phyloP scores from a whole-genome alignment of 1,284 basidiomycete genomes.

The Apiotrichum montevideense region DNA sequence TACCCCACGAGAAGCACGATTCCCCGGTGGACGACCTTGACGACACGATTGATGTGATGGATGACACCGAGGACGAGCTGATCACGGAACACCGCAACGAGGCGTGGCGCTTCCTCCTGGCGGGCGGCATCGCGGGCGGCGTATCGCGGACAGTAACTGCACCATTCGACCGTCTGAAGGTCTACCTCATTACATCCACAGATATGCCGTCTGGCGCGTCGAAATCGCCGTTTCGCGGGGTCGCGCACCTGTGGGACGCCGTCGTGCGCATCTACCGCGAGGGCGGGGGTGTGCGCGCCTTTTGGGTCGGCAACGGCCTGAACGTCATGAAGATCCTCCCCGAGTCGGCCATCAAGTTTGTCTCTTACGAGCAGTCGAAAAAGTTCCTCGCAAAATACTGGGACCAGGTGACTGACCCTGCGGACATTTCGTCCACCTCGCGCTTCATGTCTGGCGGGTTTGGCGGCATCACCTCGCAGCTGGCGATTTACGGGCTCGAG shows the following conservation, averaged over 20 bases:
- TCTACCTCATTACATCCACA: constrained; percentile 85
- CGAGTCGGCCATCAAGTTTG: constrained; percentile 98
- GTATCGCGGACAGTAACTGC: constrained; percentile 95
- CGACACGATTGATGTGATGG: constrained; percentile 49
- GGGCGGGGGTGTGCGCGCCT: constrained; percentile 75
- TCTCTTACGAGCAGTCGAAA: constrained; percentile 92
- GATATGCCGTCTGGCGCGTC: constrained; percentile 20
- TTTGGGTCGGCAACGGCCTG: constrained; percentile 72
- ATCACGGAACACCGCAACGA: constrained; percentile 63
- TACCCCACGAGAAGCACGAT: constrained; percentile 34
- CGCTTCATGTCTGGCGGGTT: constrained; percentile 93
- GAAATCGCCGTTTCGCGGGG: constrained; percentile 29
- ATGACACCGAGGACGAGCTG: constrained; percentile 59
- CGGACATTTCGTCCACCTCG: constrained; percentile 84
- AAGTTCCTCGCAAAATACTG: constrained; percentile 85
- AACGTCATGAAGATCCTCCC: constrained; percentile 80
- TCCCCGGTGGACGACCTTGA: constrained; percentile 47
- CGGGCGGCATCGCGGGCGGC: constrained; percentile 89
- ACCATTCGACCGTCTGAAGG: constrained; percentile 93
- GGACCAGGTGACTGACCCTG: constrained; percentile 81
- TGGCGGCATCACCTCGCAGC: constrained; percentile 89
- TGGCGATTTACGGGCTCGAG: constrained; percentile 52
- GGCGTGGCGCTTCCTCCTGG: constrained; percentile 81
- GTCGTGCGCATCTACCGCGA: constrained; percentile 73
- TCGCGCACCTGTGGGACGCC: constrained; percentile 61